A percentile compares a stretch with the other conserved stretches of the same genome.
phyloP scores from a whole-genome alignment of 331 rosid genomes.

The Pyracantha coccinea region DNA sequence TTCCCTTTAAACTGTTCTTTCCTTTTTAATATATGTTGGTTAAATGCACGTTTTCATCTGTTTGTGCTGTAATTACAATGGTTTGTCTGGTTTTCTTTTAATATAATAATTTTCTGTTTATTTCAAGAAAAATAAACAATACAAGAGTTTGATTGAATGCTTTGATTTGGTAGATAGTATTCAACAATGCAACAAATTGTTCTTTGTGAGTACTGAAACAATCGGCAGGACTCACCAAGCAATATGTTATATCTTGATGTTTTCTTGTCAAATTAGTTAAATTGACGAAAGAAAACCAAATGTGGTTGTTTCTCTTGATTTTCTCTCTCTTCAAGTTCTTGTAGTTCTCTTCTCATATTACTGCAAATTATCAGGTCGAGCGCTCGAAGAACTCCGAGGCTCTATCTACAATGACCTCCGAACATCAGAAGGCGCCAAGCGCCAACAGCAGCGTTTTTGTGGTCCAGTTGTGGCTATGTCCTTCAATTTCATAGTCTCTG shows the following conservation, averaged over 20 bases:
- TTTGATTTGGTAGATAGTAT: neutral
- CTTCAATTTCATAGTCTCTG: constrained; percentile 73
- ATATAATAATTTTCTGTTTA: neutral
- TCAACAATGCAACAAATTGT: neutral
- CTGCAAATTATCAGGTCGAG: constrained; percentile 50
- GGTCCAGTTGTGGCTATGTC: constrained; percentile 74
- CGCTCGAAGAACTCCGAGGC: constrained; percentile 75
- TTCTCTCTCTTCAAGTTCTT: neutral
- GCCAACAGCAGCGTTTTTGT: constrained; percentile 82
- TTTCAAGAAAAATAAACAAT: neutral
- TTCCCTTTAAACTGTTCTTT: neutral
- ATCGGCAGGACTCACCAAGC: neutral
- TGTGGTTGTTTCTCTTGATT: neutral
- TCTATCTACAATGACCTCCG: constrained; percentile 78
- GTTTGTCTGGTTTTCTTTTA: neutral
- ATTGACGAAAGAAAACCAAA: neutral
- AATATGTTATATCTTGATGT: neutral
- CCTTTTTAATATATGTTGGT: neutral
- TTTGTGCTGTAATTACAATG: neutral
- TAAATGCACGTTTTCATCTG: neutral
- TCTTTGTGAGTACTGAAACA: neutral
- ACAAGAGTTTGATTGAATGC: neutral
- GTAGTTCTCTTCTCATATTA: constrained; percentile 1
- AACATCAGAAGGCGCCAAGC: constrained; percentile 90
- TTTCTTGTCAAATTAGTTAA: neutral